Evolutionary conservation across 352 stramenopile genomes (phyloP), one percentile per base, ranked within the genome.

Genomic region (Bremia lactucae): DNA sequence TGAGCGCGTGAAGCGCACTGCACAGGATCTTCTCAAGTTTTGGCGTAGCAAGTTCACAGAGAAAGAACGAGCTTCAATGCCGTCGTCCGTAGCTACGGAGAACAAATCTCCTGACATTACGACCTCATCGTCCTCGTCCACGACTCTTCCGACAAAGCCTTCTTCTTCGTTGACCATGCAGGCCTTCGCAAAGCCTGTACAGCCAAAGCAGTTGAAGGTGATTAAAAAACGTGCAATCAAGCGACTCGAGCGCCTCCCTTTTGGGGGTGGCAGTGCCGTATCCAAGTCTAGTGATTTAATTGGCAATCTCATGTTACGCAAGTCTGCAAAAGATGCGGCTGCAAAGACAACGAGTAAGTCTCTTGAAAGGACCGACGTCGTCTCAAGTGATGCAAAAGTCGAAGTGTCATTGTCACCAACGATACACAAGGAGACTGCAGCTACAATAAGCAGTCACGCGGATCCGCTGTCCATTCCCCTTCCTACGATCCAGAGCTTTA

Each of bases 11-110:
- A 82, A 82, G 38, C 74, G 75, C 10, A 63, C 74, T 6, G 79
- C 79, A 4, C 79, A 92, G 44, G 76, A 92, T 35, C 55, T 92
- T 33, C 74, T 92, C 31, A 92, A 92, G 53, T 77, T 76, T 62
- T 92, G 79, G 79, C 65, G 77, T 43, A 65, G 56, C 48, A 80
- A 77, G 45, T 92, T 89, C 35, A 92, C 79, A n/a, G 74, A 87
- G 42, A 91, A 91, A 46, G 67, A 85, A 20, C 87, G 83, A 39
- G 35, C 68, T 2, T 46, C 53, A 14, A 46, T 49, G 26, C 34
- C 45, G 2, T 45, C 52, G 10, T 45, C 52, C 5, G 15, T n/a
- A n/a, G 60, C 64, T 20, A 18, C 58, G 9, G 44, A 56, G 41
- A 21, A 34, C 36, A 55, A 54, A 46, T n/a, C 33, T 11, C 20